A percentile compares a stretch with the other conserved stretches of the same genome.
Conservation (phyloP, 768 basidiomycete genomes). For the Russula sp. region DNA sequence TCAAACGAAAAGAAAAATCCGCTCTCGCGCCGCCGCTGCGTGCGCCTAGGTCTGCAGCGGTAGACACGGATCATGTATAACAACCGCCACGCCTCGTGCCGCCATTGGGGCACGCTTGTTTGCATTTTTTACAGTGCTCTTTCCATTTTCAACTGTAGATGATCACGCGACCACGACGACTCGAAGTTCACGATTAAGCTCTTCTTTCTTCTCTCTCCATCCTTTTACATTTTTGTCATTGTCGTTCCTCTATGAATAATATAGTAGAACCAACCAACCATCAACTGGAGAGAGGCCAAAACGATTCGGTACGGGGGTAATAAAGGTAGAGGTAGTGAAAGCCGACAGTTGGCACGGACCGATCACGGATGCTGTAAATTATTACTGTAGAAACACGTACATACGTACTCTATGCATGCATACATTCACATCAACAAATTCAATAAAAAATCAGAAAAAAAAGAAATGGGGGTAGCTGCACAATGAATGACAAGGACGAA, state of each 20-base stretch:
- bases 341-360: not conserved
- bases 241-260: not conserved
- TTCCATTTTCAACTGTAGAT: not conserved
- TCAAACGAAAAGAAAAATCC: conserved; percentile 10
- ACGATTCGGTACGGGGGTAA: not conserved
- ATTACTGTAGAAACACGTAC: no score
- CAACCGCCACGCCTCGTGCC: conserved; percentile 1
- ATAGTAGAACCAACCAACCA: not conserved
- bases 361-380: no score
- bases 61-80: conserved; percentile 24
- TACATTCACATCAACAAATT: no score
- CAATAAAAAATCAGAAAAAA: no score
- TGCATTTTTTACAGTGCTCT: not conserved
- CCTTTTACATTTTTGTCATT: not conserved
- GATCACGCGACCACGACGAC: not conserved
- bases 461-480: no score
- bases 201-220: not conserved
- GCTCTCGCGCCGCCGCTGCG: conserved; percentile 13
- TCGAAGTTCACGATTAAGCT: not conserved
- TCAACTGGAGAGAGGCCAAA: not conserved
- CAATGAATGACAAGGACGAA: no score
- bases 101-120: not conserved
- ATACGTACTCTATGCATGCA: no score
- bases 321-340: not conserved
- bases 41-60: conserved; percentile 6